Evolutionary conservation across 306 rosid genomes (phyloP).

Genomic region (Betula pendula): DNA sequence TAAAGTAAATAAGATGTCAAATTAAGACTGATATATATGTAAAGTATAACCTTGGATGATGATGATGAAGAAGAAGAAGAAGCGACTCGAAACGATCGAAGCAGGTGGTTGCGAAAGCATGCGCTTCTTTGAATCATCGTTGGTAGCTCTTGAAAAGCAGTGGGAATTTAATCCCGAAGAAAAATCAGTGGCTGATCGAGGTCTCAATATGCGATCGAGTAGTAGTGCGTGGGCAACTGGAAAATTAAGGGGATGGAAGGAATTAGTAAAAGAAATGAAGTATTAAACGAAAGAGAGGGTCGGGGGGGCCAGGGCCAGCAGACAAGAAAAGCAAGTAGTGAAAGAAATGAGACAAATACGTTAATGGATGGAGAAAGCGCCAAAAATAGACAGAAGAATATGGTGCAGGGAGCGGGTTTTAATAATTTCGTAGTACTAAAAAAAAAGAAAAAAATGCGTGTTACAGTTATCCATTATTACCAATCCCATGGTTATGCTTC

Average conservation of each 20-base stretch:
- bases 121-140: conserved; percentile 40
- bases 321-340: neutral
- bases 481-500: too few species aligned
- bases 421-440: neutral
- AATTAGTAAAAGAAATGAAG: too few species aligned
- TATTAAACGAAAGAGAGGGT: neutral
- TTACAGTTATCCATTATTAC: too few species aligned
- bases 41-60: neutral
- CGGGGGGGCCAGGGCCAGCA: neutral
- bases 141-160: neutral
- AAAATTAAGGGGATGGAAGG: too few species aligned
- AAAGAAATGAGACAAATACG: too few species aligned
- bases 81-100: conserved; percentile 7
- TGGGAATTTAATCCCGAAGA: too few species aligned
- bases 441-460: neutral
- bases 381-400: neutral
- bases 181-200: too few species aligned
- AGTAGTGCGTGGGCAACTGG: too few species aligned
- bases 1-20: neutral
- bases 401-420: neutral
- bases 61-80: neutral
- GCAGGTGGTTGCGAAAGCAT: conserved; percentile 8
- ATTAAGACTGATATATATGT: neutral
- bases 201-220: too few species aligned
- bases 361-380: neutral